Conservation (phyloP, 495 filamentous ascomycete genomes). For the Aspergillus sparsus region DNA sequence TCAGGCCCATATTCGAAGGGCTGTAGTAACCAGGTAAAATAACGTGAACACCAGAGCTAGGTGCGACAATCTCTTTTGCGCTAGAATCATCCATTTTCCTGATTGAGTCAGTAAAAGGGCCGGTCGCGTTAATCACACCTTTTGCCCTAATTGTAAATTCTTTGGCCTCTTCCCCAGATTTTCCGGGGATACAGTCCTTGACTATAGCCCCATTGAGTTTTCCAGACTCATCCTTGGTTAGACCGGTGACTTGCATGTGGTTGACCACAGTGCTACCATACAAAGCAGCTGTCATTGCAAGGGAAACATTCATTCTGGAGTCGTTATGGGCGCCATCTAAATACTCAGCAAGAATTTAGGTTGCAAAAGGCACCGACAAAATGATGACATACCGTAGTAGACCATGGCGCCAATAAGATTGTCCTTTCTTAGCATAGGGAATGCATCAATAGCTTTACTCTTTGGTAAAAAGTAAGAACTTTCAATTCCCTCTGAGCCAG, state of each 20-base stretch:
- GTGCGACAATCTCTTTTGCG: constrained; percentile 85
- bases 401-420: constrained; percentile 88
- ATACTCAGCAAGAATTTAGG: not conserved
- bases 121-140: constrained; percentile 96
- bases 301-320: constrained; percentile 95
- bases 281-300: constrained; percentile 92
- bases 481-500: constrained; percentile 94
- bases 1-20: constrained; percentile 92
- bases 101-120: constrained; percentile 91
- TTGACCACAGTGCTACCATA: constrained; percentile 93
- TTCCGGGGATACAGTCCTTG: constrained; percentile 69
- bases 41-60: constrained; percentile 91
- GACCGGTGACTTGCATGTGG: constrained; percentile 82
- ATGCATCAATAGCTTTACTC: constrained; percentile 91
- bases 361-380: not conserved
- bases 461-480: constrained; percentile 95
- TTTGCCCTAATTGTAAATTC: constrained; percentile 80
- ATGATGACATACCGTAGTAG: constrained; percentile 70
- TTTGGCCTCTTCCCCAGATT: constrained; percentile 52
- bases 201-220: constrained; percentile 77
- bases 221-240: constrained; percentile 79
- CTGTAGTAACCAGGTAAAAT: constrained; percentile 95
- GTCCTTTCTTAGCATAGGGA: constrained; percentile 93
- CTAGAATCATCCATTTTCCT: constrained; percentile 82
- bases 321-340: constrained; percentile 95